These are phyloP conservation scores for Capsicum baccatum DNA, from an alignment of 257 asterid species.

Conservation along the genomic window DNA sequence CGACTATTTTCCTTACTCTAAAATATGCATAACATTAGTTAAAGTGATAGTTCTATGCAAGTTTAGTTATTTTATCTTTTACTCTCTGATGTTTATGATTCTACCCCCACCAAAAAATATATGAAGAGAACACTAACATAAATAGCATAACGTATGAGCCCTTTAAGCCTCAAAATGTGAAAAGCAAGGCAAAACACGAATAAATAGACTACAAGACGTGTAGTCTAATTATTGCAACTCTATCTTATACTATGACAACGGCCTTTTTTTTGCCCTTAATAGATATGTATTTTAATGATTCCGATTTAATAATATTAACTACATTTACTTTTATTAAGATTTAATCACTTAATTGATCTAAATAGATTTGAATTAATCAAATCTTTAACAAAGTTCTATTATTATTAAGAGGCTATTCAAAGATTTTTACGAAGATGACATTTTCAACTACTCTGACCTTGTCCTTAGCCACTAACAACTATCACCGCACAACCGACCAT, in stretches of 20 bases:
- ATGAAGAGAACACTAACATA: too few relatives aligned
- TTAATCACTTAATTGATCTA: not conserved
- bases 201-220: too few relatives aligned
- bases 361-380: not conserved
- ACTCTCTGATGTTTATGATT: not conserved
- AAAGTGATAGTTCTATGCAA: not conserved
- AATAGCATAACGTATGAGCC: too few relatives aligned
- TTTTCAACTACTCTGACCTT: not conserved
- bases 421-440: not conserved
- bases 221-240: too few relatives aligned
- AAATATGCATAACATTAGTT: not conserved
- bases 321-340: not conserved
- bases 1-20: not conserved
- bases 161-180: too few relatives aligned
- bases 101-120: too few relatives aligned
- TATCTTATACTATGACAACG: too few relatives aligned
- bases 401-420: not conserved
- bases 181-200: too few relatives aligned
- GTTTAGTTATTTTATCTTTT: too few relatives aligned
- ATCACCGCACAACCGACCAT: not conserved
- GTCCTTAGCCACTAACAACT: not conserved
- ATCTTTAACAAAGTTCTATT: not conserved
- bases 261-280: too few relatives aligned
- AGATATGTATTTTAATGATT: too few relatives aligned
- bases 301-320: too few relatives aligned